A percentile compares a stretch with the other conserved stretches of the same genome.
phyloP scores from a whole-genome alignment of 2,329 filamentous ascomycete species.

The Drechslerella coelobrocha region DNA sequence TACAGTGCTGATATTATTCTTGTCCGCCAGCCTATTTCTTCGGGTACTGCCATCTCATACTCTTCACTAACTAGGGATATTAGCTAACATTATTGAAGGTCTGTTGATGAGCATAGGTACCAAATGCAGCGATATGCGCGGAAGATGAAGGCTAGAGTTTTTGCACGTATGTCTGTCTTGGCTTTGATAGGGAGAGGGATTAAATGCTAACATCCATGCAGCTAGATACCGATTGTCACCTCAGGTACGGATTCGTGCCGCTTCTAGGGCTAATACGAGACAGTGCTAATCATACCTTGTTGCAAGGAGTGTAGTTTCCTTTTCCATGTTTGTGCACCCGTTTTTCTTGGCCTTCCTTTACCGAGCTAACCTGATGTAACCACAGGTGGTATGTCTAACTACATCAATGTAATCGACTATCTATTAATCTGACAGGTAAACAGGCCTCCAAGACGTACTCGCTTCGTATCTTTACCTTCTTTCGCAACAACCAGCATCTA shows the following conservation, averaged over 20 bases:
- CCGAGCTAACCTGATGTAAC: neutral
- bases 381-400: conserved; percentile 20
- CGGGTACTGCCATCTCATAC: conserved; percentile 15
- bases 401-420: neutral
- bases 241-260: conserved; percentile 20
- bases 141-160: conserved; percentile 86
- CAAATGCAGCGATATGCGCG: conserved; percentile 95
- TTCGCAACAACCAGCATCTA: conserved; percentile 74
- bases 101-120: conserved; percentile 95
- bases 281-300: neutral
- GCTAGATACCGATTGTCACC: conserved; percentile 81
- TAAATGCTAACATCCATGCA: conserved; percentile 20
- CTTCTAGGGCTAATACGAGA: neutral
- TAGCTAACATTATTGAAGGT: conserved; percentile 60
- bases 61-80: neutral
- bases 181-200: neutral
- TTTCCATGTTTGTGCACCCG: conserved; percentile 76
- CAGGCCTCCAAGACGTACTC: conserved; percentile 77
- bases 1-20: neutral
- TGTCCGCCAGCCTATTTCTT: conserved; percentile 41
- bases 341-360: neutral
- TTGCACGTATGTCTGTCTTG: conserved; percentile 66
- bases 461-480: conserved; percentile 86
- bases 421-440: conserved; percentile 15
- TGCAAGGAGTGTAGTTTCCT: conserved; percentile 75